These are phyloP conservation scores for Metschnikowia anglica DNA, from an alignment of 805 yeast species.

Conservation along the genomic window DNA sequence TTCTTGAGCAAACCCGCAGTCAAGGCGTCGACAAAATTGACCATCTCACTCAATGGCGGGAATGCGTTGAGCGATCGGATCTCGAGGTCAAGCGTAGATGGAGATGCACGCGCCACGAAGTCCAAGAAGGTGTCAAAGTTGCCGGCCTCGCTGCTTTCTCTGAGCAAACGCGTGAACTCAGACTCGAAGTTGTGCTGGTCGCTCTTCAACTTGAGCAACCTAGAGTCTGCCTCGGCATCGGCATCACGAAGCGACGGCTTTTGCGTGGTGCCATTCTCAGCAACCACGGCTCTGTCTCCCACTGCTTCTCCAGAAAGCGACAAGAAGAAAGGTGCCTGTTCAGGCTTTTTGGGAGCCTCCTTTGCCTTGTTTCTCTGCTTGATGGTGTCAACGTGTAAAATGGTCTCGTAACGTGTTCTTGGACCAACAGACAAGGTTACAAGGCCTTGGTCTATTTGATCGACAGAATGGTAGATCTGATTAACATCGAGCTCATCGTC, in stretches of 20 bases:
- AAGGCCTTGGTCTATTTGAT: constrained; percentile 61
- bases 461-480: constrained; percentile 50
- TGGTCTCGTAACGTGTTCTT: constrained; percentile 71
- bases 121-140: constrained; percentile 53
- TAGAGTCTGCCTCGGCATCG: constrained; percentile 26
- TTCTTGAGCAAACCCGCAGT: constrained; percentile 56
- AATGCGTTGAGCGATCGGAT: constrained; percentile 70
- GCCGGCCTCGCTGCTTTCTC: constrained; percentile 45
- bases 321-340: constrained; percentile 77
- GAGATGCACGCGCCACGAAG: constrained; percentile 60
- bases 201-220: constrained; percentile 33
- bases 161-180: constrained; percentile 62
- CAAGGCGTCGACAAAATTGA: constrained; percentile 66
- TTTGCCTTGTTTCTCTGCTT: constrained; percentile 85
- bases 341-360: constrained; percentile 84
- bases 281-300: constrained; percentile 64
- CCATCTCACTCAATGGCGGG: constrained; percentile 67
- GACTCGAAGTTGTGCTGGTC: constrained; percentile 62
- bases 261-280: constrained; percentile 32
- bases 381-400: constrained; percentile 79
- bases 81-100: constrained; percentile 81
- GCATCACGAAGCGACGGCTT: background rate
- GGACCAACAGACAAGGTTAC: constrained; percentile 78
- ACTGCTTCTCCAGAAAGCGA: constrained; percentile 62
- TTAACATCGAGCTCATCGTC: constrained; percentile 32